phyloP scores from a whole-genome alignment of 164 flowering plant genomes.

The Houttuynia cordata region DNA sequence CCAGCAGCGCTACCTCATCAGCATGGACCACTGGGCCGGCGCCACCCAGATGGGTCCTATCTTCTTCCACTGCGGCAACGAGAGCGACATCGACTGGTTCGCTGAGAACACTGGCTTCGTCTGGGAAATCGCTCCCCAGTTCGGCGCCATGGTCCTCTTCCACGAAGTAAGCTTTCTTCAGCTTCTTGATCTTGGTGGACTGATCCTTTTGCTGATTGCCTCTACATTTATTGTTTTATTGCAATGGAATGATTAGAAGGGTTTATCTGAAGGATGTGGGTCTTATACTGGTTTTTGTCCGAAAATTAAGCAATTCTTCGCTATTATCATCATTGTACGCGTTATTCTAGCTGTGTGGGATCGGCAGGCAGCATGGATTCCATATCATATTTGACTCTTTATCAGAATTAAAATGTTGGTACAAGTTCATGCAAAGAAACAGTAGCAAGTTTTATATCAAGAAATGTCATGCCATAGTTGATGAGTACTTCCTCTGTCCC shows the following conservation, averaged over 20 bases:
- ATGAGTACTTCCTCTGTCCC: too few relatives aligned
- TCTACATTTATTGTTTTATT: neutral
- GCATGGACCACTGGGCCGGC: conserved; percentile 55
- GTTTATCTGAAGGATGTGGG: too few relatives aligned
- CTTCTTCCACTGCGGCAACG: conserved; percentile 87
- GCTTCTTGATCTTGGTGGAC: neutral
- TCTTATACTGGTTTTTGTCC: too few relatives aligned
- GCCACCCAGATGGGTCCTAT: conserved; percentile 43
- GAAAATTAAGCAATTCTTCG: too few relatives aligned
- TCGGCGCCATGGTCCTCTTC: conserved; percentile 74
- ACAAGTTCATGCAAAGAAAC: too few relatives aligned
- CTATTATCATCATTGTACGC: too few relatives aligned
- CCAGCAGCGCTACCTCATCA: conserved; percentile 67
- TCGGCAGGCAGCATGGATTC: too few relatives aligned
- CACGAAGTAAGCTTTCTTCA: conserved; percentile 41
- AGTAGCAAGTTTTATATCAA: too few relatives aligned
- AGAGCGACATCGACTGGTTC: conserved; percentile 92
- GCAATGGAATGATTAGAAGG: neutral
- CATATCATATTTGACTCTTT: too few relatives aligned
- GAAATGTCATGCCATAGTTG: too few relatives aligned
- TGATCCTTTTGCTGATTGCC: neutral
- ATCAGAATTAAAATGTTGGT: too few relatives aligned
- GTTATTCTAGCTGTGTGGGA: too few relatives aligned
- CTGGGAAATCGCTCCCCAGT: conserved; percentile 86
- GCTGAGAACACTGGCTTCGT: conserved; percentile 77